phyloP scores from a whole-genome alignment of 805 yeast species.

The Teunomyces aglyptinius region DNA sequence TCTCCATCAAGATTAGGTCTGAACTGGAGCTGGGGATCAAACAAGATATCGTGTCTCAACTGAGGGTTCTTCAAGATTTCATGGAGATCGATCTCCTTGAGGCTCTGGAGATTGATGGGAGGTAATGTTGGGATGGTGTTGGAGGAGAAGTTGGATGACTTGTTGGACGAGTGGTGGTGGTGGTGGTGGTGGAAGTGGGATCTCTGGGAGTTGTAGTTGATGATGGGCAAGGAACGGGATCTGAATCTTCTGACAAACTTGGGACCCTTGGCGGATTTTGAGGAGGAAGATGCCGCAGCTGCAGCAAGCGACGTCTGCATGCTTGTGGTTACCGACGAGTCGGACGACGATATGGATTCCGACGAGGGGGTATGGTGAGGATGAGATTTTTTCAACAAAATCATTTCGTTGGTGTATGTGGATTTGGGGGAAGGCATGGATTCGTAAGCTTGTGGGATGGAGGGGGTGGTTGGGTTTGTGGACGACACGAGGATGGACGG shows the following conservation, averaged over 20 bases:
- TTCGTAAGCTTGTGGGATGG: conserved; percentile 9
- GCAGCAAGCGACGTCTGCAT: conserved; percentile 1
- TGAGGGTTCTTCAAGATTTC: conserved; percentile 91
- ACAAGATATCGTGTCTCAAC: conserved; percentile 85
- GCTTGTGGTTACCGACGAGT: not conserved
- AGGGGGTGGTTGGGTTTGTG: conserved; percentile 13
- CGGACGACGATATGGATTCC: not conserved
- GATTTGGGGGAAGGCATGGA: conserved; percentile 11
- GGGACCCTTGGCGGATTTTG: conserved; percentile 25
- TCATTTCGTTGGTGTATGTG: conserved; percentile 8
- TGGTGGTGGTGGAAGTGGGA: conserved; percentile 18
- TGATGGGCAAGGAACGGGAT: conserved; percentile 42
- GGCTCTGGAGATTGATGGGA: conserved; percentile 77
- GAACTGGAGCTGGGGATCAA: conserved; percentile 89
- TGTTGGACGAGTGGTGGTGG: conserved; percentile 11
- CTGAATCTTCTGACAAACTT: conserved; percentile 36
- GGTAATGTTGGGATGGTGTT: conserved; percentile 54
- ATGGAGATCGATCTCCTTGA: conserved; percentile 82
- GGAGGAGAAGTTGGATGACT: conserved; percentile 3
- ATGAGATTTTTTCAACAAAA: conserved; percentile 6
- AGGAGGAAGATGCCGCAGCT: not conserved
- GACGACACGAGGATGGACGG: conserved; percentile 13
- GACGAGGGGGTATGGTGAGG: conserved; percentile 7
- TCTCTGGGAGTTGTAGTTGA: conserved; percentile 28
- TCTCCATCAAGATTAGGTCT: conserved; percentile 91